Base-by-base conservation (phyloP, 116 monocot species). In the Iris pallida region DNA sequence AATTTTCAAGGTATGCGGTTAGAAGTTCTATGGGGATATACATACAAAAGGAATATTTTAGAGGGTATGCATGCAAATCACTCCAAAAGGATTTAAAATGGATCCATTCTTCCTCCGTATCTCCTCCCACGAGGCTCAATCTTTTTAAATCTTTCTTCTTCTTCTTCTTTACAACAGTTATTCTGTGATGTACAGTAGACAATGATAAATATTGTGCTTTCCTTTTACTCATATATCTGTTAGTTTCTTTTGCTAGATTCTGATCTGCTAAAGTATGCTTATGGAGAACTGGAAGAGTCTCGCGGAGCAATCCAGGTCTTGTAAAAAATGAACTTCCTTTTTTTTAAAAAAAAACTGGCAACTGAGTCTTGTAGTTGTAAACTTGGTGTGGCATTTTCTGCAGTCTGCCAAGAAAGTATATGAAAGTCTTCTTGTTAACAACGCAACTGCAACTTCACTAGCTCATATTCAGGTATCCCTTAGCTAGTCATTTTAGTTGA, bases 401-500 rank as follows among this genome's bases (percentile, higher is more conserved):
- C 81, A 98, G 98, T 55, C 88, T 75, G 93, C 98, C 7, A 98
- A 90, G 68, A 85, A 74, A 78, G 88, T 93, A 68, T 98, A 98
- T 72, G 98, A 98, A 57, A 80, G 75, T 78, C 78, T 98, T 76
- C 61, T 93, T 10, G 75, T 72, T 48, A 73, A 63, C 55, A 73
- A 66, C 69, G 49, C 55, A 5, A 78, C 45, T 80, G 61, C 60
- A 49, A 82, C 80, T 55, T 79, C 88, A 57, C 88, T 98, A 55
- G 86, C 86, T 45, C 83, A 87, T 30, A 86, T 98, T 78, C 98
- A 98, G 82, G 98, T 90, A 64, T 69, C 56, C 0, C 43, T 5
- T 57, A 61, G 49, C 44, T 69, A 40, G 6, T 51, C 61, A 65
- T 14, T 55, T 51, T n/a, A 41, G 7, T 12, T 47, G 20, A 66